A percentile compares a stretch with the other conserved stretches of the same genome.
Evolutionary conservation across 2,329 filamentous ascomycete genomes (phyloP).

Genomic region (Claviceps pazoutovae): DNA sequence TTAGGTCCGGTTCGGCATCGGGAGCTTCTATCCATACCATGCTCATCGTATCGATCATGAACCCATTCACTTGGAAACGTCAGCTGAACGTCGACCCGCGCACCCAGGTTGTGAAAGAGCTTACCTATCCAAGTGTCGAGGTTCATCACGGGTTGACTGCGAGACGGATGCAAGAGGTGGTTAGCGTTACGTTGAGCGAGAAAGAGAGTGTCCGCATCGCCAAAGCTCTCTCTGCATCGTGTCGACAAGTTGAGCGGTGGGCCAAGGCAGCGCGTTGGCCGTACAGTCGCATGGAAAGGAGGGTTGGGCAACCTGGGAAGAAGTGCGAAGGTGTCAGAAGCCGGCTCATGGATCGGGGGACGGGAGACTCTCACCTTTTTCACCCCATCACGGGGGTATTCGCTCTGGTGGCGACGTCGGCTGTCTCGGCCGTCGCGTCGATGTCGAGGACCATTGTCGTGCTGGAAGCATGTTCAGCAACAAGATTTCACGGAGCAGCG

Average conservation of each 20-base stretch:
- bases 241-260: constrained; percentile 16
- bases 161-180: constrained; percentile 21
- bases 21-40: constrained; percentile 30
- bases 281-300: constrained; percentile 14
- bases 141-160: constrained; percentile 49
- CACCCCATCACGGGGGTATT: constrained; percentile 66
- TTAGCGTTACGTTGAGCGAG: constrained; percentile 21
- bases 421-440: constrained; percentile 22
- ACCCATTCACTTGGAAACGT: constrained; percentile 65
- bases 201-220: constrained; percentile 15
- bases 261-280: constrained; percentile 16
- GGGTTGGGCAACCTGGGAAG: constrained; percentile 20
- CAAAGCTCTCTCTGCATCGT: constrained; percentile 17
- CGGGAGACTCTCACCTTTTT: constrained; percentile 57
- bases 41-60: constrained; percentile 76
- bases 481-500: background rate
- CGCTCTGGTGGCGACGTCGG: constrained; percentile 21
- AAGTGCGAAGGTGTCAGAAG: constrained; percentile 1
- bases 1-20: background rate
- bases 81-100: constrained; percentile 11
- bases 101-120: constrained; percentile 13
- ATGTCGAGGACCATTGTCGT: constrained; percentile 22
- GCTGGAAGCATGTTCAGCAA: constrained; percentile 9
- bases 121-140: constrained; percentile 57
- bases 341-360: background rate